Evolutionary conservation across 2,329 filamentous ascomycete genomes (phyloP).

Genomic region (Fusarium sp.): DNA sequence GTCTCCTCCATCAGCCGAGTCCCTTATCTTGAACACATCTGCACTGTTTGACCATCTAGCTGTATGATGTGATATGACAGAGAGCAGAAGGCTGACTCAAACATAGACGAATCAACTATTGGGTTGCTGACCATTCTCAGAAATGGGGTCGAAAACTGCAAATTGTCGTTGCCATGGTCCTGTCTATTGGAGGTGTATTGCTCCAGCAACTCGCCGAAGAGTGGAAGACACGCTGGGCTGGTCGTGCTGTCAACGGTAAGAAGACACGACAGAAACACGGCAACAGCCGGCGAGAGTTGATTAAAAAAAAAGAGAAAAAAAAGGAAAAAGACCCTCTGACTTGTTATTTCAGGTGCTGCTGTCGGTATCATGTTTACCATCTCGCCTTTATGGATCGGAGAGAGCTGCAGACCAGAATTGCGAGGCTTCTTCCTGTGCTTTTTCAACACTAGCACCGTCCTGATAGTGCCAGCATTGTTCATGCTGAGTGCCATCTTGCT

Average conservation of each 20-base stretch:
- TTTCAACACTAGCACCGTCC: conserved; percentile 52
- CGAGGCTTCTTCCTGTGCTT: conserved; percentile 54
- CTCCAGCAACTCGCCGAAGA: conserved; percentile 46
- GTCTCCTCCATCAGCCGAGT: no score
- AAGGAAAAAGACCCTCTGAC: no score
- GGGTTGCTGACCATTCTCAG: conserved; percentile 40
- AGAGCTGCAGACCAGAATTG: conserved; percentile 51
- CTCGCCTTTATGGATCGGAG: conserved; percentile 53
- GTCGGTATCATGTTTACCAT: conserved; percentile 53
- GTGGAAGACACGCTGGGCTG: conserved; percentile 46
- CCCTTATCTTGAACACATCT: no score
- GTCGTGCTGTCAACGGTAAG: conserved; percentile 43
- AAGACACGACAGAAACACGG: no score
- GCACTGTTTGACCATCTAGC: no score
- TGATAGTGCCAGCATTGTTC: no score
- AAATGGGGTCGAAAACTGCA: conserved; percentile 48
- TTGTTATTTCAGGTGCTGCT: conserved; percentile 13
- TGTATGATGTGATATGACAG: no score
- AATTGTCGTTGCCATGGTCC: conserved; percentile 41
- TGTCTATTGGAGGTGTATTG: conserved; percentile 46
- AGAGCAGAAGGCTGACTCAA: no score
- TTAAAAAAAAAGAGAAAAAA: no score
- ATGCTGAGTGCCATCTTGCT: no score
- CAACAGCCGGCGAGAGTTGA: no score
- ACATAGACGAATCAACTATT: conserved; percentile 31